Conservation (phyloP, 2,329 filamentous ascomycete genomes). For the Pseudocercospora macadamiae region DNA sequence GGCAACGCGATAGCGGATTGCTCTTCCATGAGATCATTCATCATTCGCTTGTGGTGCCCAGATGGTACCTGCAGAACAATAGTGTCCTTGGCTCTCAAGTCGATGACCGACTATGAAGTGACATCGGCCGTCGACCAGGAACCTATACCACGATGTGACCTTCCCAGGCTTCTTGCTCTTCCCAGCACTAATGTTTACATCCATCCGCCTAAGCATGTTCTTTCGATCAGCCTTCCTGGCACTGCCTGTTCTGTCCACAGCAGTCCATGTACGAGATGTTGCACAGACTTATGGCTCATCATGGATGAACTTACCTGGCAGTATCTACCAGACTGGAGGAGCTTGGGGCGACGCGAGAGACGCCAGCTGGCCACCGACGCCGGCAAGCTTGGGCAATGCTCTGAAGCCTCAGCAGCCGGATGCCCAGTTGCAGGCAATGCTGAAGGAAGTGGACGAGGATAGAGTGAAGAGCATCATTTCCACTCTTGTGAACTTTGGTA, state of each 20-base stretch:
- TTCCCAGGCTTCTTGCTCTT: neutral
- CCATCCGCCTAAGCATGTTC: neutral
- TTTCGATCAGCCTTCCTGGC: neutral
- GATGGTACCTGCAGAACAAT: neutral
- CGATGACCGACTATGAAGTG: neutral
- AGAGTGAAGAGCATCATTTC: constrained; percentile 56
- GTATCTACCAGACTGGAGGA: constrained; percentile 25
- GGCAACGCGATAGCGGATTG: neutral
- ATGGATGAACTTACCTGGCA: constrained; percentile 33
- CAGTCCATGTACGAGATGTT: neutral
- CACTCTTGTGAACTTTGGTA: constrained; percentile 60
- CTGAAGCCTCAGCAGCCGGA: constrained; percentile 47
- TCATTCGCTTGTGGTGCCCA: neutral
- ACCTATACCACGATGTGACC: neutral
- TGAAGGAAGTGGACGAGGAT: constrained; percentile 44
- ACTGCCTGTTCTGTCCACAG: neutral
- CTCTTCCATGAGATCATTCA: neutral
- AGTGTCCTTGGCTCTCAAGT: neutral
- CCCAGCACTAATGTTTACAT: neutral
- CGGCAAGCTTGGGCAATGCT: constrained; percentile 35
- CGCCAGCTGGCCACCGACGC: constrained; percentile 46
- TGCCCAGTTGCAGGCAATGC: constrained; percentile 44
- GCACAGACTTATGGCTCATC: constrained; percentile 11
- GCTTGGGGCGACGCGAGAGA: constrained; percentile 29
- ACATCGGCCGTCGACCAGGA: neutral